Percentiles rank a stretch among this genome's conserved stretches.
Evolutionary conservation across 2,329 filamentous ascomycete species (phyloP).

Genomic region (Neoascochyta sp.): DNA sequence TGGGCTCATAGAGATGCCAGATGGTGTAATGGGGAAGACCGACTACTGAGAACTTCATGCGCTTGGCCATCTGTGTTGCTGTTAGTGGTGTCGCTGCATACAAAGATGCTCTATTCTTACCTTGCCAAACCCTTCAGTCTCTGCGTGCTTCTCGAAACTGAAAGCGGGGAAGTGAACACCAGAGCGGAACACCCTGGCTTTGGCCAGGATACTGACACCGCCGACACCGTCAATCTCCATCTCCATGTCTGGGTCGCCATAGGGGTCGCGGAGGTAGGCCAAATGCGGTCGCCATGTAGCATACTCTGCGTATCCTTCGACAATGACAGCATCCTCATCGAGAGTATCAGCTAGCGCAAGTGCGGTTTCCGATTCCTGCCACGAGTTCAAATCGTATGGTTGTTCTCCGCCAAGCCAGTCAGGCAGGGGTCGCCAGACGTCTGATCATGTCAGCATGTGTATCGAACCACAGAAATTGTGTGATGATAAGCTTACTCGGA

Average conservation of each 20-base stretch:
- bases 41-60: constrained; percentile 93
- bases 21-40: constrained; percentile 97
- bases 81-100: no score
- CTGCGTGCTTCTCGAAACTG: constrained; percentile 96
- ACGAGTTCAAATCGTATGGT: constrained; percentile 96
- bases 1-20: constrained; percentile 99
- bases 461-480: no score
- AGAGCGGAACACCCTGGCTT: constrained; percentile 89
- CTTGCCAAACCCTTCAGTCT: constrained; percentile 98
- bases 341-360: constrained; percentile 88
- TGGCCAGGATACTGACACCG: constrained; percentile 94
- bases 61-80: constrained; percentile 79
- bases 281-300: constrained; percentile 97
- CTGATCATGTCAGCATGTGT: constrained; percentile 17
- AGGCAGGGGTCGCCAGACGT: constrained; percentile 97
- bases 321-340: constrained; percentile 97
- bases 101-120: no score
- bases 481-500: constrained; percentile 76
- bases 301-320: constrained; percentile 98
- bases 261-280: constrained; percentile 92
- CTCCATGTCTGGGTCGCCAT: constrained; percentile 97
- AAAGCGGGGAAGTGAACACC: constrained; percentile 98
- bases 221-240: constrained; percentile 99
- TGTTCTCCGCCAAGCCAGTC: constrained; percentile 99
- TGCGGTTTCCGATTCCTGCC: constrained; percentile 98